Base-by-base conservation (phyloP, 345 rosid species). In the Salix brachista region DNA sequence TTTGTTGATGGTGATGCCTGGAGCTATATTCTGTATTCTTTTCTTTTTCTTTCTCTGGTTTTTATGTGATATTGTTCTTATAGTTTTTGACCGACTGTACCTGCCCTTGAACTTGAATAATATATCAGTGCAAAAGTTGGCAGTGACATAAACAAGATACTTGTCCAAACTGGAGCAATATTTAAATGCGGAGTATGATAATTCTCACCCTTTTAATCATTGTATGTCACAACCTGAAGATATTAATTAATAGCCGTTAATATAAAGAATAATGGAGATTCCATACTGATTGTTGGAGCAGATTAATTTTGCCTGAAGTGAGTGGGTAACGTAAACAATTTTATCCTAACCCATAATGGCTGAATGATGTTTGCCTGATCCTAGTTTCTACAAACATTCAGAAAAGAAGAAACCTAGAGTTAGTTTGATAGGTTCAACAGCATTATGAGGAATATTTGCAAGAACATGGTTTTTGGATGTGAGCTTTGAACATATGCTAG, bases 81-180 rank as follows among this genome's bases (percentile, higher is more conserved):
- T 8, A 56, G 62, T 23, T n/a, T 56, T 56, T 56, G 62, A n/a
- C 23, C 1, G 2, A 21, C 26, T 58, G 62, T n/a, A 8, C 11
- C 28, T n/a, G 62, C 4, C 26, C 13, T 1, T 58, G 26, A 58
- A 9, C 13, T 1, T 58, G 26, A 58, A 9, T 58, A 58, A n/a
- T n/a, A 23, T 9, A 9, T 9, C 62, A n/a, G 62, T n/a, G 62
- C 14, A 3, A 9, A n/a, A 56, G 72, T n/a, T 42, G 25, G 26
- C 23, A 11, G 30, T 23, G 70, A 67, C 44, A 67, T n/a, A 21
- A 67, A 67, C 50, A 39, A 67, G 71, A 67, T 67, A 39, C 71
- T n/a, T 9, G 48, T 69, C 54, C 34, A 32, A 69, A 30, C 71
- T 41, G 34, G 12, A 69, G 54, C 52, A 41, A 69, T 16, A n/a